These are phyloP conservation scores for Leccinellum rugosiceps DNA, from an alignment of 768 basidiomycete genomes.

Conservation along the genomic window DNA sequence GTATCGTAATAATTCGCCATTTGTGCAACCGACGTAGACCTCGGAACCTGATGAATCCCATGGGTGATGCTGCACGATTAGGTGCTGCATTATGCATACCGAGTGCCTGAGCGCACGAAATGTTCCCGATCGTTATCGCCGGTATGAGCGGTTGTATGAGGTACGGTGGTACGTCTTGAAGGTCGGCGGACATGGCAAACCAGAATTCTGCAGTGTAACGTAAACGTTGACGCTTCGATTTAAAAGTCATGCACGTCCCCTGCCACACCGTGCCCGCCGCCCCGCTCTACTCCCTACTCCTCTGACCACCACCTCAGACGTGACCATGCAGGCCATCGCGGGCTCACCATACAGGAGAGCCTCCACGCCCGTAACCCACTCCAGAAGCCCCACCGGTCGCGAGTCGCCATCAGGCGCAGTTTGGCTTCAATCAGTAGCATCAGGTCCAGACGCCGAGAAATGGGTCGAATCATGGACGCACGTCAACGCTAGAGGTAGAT, in stretches of 20 bases:
- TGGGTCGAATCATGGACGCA: conserved; percentile 61
- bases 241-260: conserved; percentile 17
- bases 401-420: conserved; percentile 16
- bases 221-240: neutral
- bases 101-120: conserved; percentile 53
- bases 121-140: conserved; percentile 24
- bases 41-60: conserved; percentile 58
- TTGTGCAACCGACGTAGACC: conserved; percentile 82
- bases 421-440: conserved; percentile 7
- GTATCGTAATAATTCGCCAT: conserved; percentile 82
- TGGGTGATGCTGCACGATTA: neutral
- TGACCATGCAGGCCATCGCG: conserved; percentile 13
- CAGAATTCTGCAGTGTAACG: conserved; percentile 13
- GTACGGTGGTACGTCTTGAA: conserved; percentile 58
- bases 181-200: conserved; percentile 25
- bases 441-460: conserved; percentile 37
- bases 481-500: conserved; percentile 56
- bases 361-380: conserved; percentile 16
- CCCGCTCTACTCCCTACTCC: conserved; percentile 5
- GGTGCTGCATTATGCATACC: conserved; percentile 34
- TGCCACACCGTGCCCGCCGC: neutral
- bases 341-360: conserved; percentile 17
- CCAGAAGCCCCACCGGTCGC: conserved; percentile 11
- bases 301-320: neutral
- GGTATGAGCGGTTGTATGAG: conserved; percentile 48